Evolutionary conservation across 2,329 filamentous ascomycete genomes (phyloP).

Genomic region (Fusarium nygamai): DNA sequence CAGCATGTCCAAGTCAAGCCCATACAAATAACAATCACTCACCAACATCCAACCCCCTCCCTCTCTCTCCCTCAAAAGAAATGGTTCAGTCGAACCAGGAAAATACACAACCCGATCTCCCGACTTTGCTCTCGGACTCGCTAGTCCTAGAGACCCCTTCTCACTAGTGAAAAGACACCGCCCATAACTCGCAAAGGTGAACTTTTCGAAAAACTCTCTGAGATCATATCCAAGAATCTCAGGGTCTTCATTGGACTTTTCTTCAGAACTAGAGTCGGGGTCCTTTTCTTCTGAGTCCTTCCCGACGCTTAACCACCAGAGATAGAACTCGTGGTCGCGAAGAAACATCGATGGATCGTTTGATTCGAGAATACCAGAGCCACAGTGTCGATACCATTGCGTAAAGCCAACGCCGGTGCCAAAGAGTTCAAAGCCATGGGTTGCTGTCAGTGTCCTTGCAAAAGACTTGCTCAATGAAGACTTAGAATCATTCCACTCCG

Average conservation of each 20-base stretch:
- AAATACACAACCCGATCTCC: slow-evolving; percentile 1
- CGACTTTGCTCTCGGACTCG: not conserved
- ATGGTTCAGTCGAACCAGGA: not conserved
- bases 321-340: slow-evolving; percentile 9
- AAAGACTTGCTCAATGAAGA: not conserved
- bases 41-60: not conserved
- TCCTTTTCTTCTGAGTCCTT: not conserved
- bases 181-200: slow-evolving; percentile 1
- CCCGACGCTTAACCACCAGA: not conserved
- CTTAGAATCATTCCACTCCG: not conserved
- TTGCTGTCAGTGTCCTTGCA: not conserved
- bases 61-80: not conserved
- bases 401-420: not conserved
- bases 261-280: not conserved
- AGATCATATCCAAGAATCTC: not conserved
- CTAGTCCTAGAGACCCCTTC: slow-evolving; percentile 6
- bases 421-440: accelerated
- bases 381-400: slow-evolving; percentile 19
- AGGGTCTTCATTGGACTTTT: accelerated
- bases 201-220: accelerated
- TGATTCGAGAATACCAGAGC: not conserved
- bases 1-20: not conserved
- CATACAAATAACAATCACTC: slow-evolving; percentile 17
- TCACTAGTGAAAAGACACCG: slow-evolving; percentile 11
- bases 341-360: not conserved